Evolutionary conservation across 2,329 filamentous ascomycete genomes (phyloP).

Genomic region (Monosporascus sp.): DNA sequence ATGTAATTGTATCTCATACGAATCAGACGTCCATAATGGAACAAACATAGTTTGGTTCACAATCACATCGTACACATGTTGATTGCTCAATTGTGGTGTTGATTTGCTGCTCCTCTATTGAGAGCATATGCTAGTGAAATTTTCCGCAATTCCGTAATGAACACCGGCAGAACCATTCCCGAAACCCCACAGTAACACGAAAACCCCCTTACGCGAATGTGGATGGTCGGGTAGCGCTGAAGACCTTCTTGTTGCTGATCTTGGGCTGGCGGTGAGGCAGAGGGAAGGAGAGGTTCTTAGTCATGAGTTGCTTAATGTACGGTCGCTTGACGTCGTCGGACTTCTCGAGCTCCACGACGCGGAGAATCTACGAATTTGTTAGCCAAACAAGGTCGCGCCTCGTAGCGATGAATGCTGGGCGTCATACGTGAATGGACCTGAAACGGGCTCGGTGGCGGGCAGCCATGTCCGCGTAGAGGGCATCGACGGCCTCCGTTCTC

Average conservation of each 20-base stretch:
- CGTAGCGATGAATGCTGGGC: conserved; percentile 3
- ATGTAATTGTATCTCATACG: too few relatives aligned
- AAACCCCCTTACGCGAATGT: conserved; percentile 85
- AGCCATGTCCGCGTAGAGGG: conserved; percentile 99
- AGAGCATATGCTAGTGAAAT: conserved; percentile 54
- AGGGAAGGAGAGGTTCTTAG: conserved; percentile 96
- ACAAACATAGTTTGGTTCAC: conserved; percentile 1
- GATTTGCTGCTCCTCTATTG: conserved; percentile 29
- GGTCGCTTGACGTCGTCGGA: conserved; percentile 90
- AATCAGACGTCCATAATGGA: neutral
- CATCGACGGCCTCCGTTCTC: conserved; percentile 88
- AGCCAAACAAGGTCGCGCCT: conserved; percentile 10
- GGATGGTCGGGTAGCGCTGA: conserved; percentile 85
- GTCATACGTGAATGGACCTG: conserved; percentile 92
- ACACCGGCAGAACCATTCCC: conserved; percentile 54
- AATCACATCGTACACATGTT: neutral
- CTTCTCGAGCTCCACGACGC: conserved; percentile 97
- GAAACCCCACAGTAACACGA: conserved; percentile 44
- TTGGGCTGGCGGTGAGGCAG: conserved; percentile 93
- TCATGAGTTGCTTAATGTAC: conserved; percentile 98
- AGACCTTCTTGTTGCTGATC: conserved; percentile 81
- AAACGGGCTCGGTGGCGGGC: conserved; percentile 97
- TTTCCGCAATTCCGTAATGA: conserved; percentile 55
- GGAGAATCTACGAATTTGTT: conserved; percentile 69
- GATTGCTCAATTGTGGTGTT: conserved; percentile 19